Conservation (phyloP, 805 yeast species). For the Pichia heedii region DNA sequence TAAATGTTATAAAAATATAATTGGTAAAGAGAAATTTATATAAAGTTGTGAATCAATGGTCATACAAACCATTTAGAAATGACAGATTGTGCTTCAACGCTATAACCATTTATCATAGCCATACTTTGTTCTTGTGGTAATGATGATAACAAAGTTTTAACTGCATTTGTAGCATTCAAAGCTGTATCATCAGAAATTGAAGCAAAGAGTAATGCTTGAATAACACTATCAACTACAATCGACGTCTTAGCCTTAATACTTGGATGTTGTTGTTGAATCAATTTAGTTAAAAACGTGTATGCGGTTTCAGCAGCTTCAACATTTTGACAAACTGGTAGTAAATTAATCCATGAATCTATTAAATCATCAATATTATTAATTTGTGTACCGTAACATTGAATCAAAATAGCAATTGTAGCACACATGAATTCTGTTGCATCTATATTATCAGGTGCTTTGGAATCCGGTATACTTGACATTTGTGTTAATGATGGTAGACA, state of each 20-base stretch:
- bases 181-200: conserved; percentile 68
- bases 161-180: conserved; percentile 48
- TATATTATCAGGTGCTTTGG: conserved; percentile 76
- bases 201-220: conserved; percentile 64
- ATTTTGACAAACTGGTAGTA: conserved; percentile 77
- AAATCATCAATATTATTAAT: conserved; percentile 57
- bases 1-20: background rate
- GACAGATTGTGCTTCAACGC: conserved; percentile 50
- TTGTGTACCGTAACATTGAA: conserved; percentile 49
- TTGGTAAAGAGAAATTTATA: background rate
- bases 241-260: conserved; percentile 45
- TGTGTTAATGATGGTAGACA: conserved; percentile 70
- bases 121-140: conserved; percentile 66
- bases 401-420: conserved; percentile 75
- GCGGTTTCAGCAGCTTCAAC: conserved; percentile 83
- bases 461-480: conserved; percentile 67
- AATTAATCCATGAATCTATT: conserved; percentile 66
- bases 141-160: conserved; percentile 53
- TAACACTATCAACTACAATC: conserved; percentile 55
- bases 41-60: background rate
- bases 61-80: conserved; percentile 29
- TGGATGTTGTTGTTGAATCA: conserved; percentile 61
- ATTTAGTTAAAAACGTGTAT: conserved; percentile 63
- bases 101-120: conserved; percentile 51
- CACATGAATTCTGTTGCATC: conserved; percentile 82